Evolutionary conservation across 805 yeast genomes (phyloP), one percentile per base, ranked within the genome.

Genomic region (Myxozyma geophila): DNA sequence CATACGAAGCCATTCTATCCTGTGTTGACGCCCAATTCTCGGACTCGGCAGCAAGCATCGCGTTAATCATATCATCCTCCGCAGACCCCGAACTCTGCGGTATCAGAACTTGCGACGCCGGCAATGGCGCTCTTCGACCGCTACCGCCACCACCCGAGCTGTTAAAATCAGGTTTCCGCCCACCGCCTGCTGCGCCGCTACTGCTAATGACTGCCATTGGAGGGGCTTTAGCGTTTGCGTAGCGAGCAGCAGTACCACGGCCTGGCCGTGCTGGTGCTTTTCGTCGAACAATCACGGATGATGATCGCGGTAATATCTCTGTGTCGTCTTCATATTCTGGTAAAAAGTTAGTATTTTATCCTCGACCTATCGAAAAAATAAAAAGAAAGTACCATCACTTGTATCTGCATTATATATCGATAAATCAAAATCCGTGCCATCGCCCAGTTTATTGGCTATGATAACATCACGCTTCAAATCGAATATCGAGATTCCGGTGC

Each of bases 1-100:
- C 66, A 4, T 64, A 67, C 66, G 61, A 44, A 1, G 97, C 88
- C 87, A 95, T 87, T 61, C 85, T 88, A 67, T 90, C 93, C 75
- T 95, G 99, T 0, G 97, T 90, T 71, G 89, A 90, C 60, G 88
- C 88, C 99, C 99, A 95, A 67, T 90, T 96, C 70, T 88, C 92
- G 63, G 89, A 90, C 76, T 96, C 98, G 59, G 89, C 92, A 43
- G 89, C 92, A 76, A 95, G 91, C 97, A 95, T 92, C 71, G 87
- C 85, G 62, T 87, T 86, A 73, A 95, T 90, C 77, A 88, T 83
- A 69, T 92, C 98, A 67, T 90, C 97, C 76, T 95, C 99, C 1
- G 66, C 51, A 10, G 56, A 33, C 28, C 57, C 57, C 8, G 49
- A 13, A 12, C 57, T 48, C n/a, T 17, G n/a, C 7, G 39, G 15